Evolutionary conservation across 2,329 filamentous ascomycete genomes (phyloP), one percentile per base, ranked within the genome.

Genomic region (Monilinia polystroma): DNA sequence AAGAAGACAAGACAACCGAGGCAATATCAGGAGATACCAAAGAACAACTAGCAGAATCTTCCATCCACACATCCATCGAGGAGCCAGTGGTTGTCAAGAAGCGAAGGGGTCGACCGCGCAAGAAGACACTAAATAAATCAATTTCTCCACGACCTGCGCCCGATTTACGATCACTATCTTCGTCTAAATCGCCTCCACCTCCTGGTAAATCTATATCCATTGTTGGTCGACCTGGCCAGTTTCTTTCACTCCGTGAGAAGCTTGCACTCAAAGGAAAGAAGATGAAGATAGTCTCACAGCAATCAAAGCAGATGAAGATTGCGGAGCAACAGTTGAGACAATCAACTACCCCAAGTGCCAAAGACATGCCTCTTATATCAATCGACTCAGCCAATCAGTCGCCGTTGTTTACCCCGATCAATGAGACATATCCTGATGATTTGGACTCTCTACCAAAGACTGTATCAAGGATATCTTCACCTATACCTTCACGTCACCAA

Each of bases 171-270:
- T 60, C 64, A 11, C 64, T 38, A 52, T 60, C 64, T 35, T 53
- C 47, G 26, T 66, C 64, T 45, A 43, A 66, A 45, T 66, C 55
- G 2, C 60, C 62, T 43, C 45, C 66, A 41, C 45, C 65, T 14
- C 26, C 58, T 23, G 41, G 59, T 20, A 14, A 35, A 14, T 55
- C 57, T 16, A 55, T 10, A n/a, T 32, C 43, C 18, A 32, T 53
- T 14, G 29, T 55, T 26, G 57, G 29, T 38, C 14, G 26, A 41
- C 57, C 56, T 12, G 45, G 56, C 52, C 29, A 71, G 41, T 62
- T 74, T 32, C 68, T 75, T 45, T 75, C 74, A 4, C 59, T 75
- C 47, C 72, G 69, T 54, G 74, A 76, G 63, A 75, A 70, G 64
- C 69, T 75, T 49, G 71, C 73, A 52, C 56, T 75, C n/a, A 72